Conservation (phyloP, 768 basidiomycete species). For the Mycena galopus region DNA sequence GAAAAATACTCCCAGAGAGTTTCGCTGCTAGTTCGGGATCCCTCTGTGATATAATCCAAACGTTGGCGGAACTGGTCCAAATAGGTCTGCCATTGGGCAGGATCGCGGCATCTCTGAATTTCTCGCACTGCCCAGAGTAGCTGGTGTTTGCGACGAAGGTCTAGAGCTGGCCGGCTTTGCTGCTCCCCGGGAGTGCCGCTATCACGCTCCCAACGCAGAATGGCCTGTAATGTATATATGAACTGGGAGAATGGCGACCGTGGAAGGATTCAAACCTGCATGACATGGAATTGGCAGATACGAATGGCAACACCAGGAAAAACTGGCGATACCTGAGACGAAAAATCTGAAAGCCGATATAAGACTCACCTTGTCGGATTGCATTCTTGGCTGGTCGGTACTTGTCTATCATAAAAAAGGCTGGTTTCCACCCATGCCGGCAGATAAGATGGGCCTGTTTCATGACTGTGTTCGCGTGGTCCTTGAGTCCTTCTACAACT, state of each 20-base stretch:
- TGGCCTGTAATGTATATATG: constrained; percentile 16
- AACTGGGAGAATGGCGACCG: background rate
- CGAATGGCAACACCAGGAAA: constrained; percentile 24
- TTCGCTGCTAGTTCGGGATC: too few relatives aligned
- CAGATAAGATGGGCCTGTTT: background rate
- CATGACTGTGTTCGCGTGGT: background rate
- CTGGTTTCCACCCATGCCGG: constrained; percentile 17
- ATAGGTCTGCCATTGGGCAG: background rate
- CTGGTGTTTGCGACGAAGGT: background rate
- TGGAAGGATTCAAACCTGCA: constrained; percentile 24
- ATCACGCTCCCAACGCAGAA: constrained; percentile 32
- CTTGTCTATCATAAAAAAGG: constrained; percentile 38
- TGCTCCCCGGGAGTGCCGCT: background rate
- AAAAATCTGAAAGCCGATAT: background rate
- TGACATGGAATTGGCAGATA: constrained; percentile 37
- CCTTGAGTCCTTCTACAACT: background rate
- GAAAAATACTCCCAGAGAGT: constrained; percentile 29
- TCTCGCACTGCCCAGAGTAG: constrained; percentile 24
- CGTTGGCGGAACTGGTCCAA: background rate
- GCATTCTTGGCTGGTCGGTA: background rate
- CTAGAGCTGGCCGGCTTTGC: background rate
- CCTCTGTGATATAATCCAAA: background rate
- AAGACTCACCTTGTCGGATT: constrained; percentile 6
- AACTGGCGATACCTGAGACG: background rate
- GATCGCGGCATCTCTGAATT: constrained; percentile 25